Evolutionary conservation across 805 yeast genomes (phyloP).

Genomic region (Metschnikowia anglica): DNA sequence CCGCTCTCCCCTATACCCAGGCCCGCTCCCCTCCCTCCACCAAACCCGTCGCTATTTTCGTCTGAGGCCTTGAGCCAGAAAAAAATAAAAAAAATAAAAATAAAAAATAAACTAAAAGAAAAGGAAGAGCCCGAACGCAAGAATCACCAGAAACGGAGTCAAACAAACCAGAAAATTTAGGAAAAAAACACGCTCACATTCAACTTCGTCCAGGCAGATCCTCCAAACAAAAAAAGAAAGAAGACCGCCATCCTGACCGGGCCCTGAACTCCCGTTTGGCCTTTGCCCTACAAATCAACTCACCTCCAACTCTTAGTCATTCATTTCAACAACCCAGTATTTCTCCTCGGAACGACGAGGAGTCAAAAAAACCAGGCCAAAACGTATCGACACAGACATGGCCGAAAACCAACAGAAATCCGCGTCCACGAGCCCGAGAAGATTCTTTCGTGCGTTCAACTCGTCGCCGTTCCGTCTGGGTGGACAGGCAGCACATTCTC

Average conservation of each 20-base stretch:
- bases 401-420: conserved; percentile 4
- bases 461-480: conserved; percentile 20
- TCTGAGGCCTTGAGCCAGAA: conserved; percentile 1
- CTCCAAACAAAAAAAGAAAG: not conserved
- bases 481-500: conserved; percentile 1
- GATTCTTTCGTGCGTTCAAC: conserved; percentile 18
- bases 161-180: too few relatives aligned
- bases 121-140: too few relatives aligned
- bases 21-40: too few relatives aligned
- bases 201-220: too few relatives aligned
- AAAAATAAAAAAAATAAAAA: not conserved
- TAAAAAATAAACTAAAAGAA: not conserved
- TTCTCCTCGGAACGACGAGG: not conserved
- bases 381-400: not conserved
- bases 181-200: too few relatives aligned
- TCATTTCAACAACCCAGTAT: conserved; percentile 6
- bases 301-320: conserved; percentile 15
- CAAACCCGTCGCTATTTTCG: conserved; percentile 1
- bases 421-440: conserved; percentile 18
- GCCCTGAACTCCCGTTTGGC: not conserved
- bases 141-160: too few relatives aligned
- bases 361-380: not conserved
- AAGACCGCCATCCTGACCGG: not conserved
- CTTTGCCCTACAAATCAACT: not conserved
- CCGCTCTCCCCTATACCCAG: too few relatives aligned